Percentiles rank a stretch among this genome's conserved stretches.
These are phyloP conservation scores for Hyaloscypha finlandica DNA, from an alignment of 495 filamentous ascomycete species.

Conservation along the genomic window DNA sequence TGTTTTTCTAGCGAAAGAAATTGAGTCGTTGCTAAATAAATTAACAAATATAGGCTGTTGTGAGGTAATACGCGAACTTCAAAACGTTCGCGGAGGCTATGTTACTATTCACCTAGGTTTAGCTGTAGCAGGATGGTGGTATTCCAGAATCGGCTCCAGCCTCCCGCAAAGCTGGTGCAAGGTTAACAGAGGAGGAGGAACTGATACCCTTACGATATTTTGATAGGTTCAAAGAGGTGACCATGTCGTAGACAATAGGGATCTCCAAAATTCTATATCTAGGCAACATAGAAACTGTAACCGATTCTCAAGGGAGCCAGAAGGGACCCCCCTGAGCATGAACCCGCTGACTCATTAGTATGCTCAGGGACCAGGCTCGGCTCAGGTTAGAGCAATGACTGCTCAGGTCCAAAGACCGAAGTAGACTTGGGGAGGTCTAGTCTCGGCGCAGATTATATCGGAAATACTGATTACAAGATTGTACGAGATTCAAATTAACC, in stretches of 20 bases:
- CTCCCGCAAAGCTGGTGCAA: too few relatives aligned
- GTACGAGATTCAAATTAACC: too few relatives aligned
- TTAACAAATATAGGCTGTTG: too few relatives aligned
- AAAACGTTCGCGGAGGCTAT: too few relatives aligned
- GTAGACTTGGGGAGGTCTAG: not conserved
- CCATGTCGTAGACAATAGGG: not conserved
- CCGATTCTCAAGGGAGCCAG: not conserved
- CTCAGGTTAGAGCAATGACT: not conserved
- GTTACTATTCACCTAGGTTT: too few relatives aligned
- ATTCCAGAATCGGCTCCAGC: too few relatives aligned
- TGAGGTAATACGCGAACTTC: too few relatives aligned
- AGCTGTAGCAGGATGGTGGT: too few relatives aligned
- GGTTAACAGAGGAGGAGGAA: not conserved
- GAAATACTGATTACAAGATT: too few relatives aligned
- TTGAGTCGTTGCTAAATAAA: too few relatives aligned
- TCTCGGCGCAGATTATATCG: conserved; percentile 9
- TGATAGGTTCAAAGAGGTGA: not conserved
- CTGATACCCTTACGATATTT: not conserved
- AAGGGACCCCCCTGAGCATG: not conserved
- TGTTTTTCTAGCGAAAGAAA: too few relatives aligned
- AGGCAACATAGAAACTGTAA: not conserved
- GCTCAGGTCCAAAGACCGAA: not conserved
- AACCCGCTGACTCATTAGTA: not conserved
- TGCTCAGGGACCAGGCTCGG: not conserved
- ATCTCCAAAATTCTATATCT: not conserved